Percentiles rank a stretch among this genome's conserved stretches.
Conservation (phyloP, 148 eudicot species). For the Dianthus caryophyllus region DNA sequence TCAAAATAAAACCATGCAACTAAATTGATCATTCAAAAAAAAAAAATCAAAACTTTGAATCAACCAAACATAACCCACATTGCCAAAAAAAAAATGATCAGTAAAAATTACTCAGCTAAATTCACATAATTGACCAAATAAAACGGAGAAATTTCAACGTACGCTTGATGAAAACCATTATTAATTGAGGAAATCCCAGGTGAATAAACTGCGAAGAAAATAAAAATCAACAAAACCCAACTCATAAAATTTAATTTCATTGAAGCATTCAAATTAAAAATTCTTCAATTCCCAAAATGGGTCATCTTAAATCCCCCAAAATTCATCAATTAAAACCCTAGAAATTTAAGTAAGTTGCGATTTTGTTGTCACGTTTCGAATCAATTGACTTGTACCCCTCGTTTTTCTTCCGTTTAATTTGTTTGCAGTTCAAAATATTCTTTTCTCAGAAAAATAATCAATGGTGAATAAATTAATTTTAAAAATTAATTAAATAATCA, state of each 20-base stretch:
- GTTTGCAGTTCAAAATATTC: not conserved
- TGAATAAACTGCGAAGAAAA: constrained; percentile 27
- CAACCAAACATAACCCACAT: not conserved
- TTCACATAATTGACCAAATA: not conserved
- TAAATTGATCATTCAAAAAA: not conserved
- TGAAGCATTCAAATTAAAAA: not conserved
- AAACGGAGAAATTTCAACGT: constrained; percentile 24
- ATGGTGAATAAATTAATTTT: not conserved
- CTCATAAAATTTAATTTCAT: constrained; percentile 42
- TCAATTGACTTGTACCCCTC: constrained; percentile 12
- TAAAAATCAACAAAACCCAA: constrained; percentile 35
- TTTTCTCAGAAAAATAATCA: not conserved
- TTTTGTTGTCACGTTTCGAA: constrained; percentile 16
- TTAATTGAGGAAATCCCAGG: constrained; percentile 46
- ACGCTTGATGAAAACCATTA: constrained; percentile 68
- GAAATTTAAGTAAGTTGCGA: constrained; percentile 1
- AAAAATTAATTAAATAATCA: not conserved
- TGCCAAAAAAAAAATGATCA: not conserved
- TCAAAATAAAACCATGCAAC: constrained; percentile 4
- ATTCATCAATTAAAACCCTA: constrained; percentile 11
- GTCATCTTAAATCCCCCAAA: constrained; percentile 15
- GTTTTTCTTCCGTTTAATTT: not conserved
- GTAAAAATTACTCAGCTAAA: not conserved
- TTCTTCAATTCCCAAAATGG: constrained; percentile 13
- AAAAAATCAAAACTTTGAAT: not conserved